Conservation (phyloP, 2,329 filamentous ascomycete genomes). For the Cladobotryum protrusum region DNA sequence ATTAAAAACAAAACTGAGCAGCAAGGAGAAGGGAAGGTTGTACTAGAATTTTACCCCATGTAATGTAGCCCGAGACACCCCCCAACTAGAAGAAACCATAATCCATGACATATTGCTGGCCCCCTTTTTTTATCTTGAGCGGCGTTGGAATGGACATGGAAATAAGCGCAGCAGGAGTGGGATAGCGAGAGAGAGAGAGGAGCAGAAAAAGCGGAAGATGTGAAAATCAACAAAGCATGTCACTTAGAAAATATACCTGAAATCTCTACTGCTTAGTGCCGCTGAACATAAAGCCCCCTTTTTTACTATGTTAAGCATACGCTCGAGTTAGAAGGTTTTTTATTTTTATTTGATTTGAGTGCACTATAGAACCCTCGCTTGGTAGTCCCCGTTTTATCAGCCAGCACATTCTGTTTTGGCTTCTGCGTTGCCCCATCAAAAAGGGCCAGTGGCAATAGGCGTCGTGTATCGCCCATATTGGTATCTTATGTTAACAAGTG, state of each 20-base stretch:
- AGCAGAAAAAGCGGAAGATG: neutral
- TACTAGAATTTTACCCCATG: neutral
- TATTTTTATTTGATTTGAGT: no score
- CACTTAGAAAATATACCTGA: neutral
- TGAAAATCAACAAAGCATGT: slow-evolving; percentile 2
- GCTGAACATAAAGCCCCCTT: neutral
- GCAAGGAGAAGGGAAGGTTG: neutral
- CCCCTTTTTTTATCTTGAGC: neutral
- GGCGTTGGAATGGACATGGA: neutral
- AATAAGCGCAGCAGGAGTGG: neutral
- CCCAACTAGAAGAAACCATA: neutral
- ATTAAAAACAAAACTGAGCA: slow-evolving; percentile 13
- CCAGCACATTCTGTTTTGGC: no score
- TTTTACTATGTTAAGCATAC: neutral
- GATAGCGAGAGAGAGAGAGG: neutral
- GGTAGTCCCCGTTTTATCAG: no score
- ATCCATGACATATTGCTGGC: neutral
- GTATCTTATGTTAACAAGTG: no score
- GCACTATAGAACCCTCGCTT: no score
- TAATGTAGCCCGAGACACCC: neutral
- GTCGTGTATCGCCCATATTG: no score
- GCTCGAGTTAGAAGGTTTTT: no score
- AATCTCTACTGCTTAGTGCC: neutral
- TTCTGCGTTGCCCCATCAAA: no score
- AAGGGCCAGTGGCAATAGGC: no score